Conservation (phyloP, 2,329 filamentous ascomycete genomes). For the Emergomyces pasteurianus region DNA sequence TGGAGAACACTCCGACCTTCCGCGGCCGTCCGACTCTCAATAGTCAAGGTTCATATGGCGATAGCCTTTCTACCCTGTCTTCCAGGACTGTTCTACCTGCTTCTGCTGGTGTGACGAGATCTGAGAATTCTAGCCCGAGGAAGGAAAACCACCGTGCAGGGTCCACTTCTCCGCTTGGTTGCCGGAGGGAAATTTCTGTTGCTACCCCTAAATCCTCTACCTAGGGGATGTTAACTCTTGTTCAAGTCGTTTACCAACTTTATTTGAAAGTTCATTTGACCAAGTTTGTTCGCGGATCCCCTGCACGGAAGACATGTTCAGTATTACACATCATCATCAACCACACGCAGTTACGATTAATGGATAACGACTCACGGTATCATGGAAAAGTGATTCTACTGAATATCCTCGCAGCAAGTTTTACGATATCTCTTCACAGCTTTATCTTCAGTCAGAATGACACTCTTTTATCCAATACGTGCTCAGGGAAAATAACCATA, state of each 20-base stretch:
- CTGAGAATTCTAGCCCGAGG: conserved; percentile 29
- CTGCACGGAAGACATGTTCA: neutral
- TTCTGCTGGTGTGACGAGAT: conserved; percentile 20
- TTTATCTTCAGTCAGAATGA: neutral
- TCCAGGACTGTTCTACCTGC: conserved; percentile 25
- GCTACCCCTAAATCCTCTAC: conserved; percentile 25
- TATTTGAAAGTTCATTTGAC: neutral
- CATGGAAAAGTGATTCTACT: neutral
- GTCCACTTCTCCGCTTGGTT: conserved; percentile 27
- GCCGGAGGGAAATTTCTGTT: conserved; percentile 27
- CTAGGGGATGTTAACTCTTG: conserved; percentile 5
- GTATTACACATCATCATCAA: neutral
- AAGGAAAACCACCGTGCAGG: conserved; percentile 28
- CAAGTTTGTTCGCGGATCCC: neutral
- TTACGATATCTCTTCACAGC: neutral
- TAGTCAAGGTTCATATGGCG: conserved; percentile 20
- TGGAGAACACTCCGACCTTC: conserved; percentile 29
- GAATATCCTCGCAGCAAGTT: neutral
- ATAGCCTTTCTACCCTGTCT: conserved; percentile 23
- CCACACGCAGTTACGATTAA: neutral
- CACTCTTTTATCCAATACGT: neutral
- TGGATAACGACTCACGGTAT: conserved; percentile 1
- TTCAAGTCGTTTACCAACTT: neutral
- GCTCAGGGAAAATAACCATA: neutral
- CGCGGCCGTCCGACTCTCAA: conserved; percentile 19